Base-by-base conservation (phyloP, 345 rosid species). In the Corymbia maculata region DNA sequence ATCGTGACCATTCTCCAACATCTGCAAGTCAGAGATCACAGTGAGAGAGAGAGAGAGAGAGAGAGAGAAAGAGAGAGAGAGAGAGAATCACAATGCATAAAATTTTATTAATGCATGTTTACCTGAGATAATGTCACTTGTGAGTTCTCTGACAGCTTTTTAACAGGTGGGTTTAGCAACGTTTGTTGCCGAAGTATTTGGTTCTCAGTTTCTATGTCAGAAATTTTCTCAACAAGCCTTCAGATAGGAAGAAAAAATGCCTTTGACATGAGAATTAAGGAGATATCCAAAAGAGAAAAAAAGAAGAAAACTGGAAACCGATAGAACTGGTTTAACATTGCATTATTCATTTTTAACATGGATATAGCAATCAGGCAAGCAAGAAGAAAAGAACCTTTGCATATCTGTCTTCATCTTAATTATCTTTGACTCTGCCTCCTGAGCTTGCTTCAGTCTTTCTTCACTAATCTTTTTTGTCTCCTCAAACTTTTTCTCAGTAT, bases 361-460 rank as follows among this genome's bases (percentile, higher is more conserved):
- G 49, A 36, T 42, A 75, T 42, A 75, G 49, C 28, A 75, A 42
- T 49, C 84, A 75, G 42, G 84, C 84, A 75, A 75, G 84, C 49
- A 75, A 75, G 84, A 75, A 66, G 5, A 50, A 64, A 57, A 82
- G 84, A 86, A 98, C 99, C 94, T 98, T 86, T 95, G 96, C 99
- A 98, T 95, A 85, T 94, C 95, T 86, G 95, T 96, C 94, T 98
- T 97, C 93, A 98, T 90, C 89, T 95, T 94, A 86, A 91, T 94
- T 87, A 97, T 91, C 93, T 95, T 98, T 52, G 98, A 94, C 89
- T 97, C 99, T n/a, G 99, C 98, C 19, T 95, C 98, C 93, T 93
- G 79, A 85, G 98, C 97, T 94, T 97, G 99, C 93, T 95, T 97
- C 91, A 97, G 89, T 91, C 99, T 95, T 92, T 98, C 98, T 90